These are phyloP conservation scores for Xylariaceae sp. DNA, from an alignment of 2,329 filamentous ascomycete species.

Conservation along the genomic window DNA sequence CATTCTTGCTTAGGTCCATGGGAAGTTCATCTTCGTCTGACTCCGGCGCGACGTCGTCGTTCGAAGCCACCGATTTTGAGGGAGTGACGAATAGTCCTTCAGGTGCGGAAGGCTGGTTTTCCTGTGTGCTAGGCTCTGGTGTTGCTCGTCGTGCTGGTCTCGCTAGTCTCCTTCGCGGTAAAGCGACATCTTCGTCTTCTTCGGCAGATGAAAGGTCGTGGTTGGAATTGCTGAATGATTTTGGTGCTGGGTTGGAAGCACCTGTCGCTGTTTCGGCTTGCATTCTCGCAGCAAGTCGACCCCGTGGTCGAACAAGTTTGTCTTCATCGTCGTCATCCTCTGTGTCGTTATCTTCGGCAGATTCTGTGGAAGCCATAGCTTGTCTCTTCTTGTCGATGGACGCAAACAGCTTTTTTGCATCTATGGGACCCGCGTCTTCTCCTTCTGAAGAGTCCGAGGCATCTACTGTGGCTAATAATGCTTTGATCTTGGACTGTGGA, in stretches of 20 bases:
- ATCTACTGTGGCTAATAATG: constrained; percentile 48
- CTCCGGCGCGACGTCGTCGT: constrained; percentile 29
- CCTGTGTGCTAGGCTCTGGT: constrained; percentile 26
- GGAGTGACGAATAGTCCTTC: constrained; percentile 55
- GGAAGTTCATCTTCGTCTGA: constrained; percentile 45
- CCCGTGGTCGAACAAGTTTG: constrained; percentile 39
- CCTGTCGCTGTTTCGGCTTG: constrained; percentile 17
- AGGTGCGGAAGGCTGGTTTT: constrained; percentile 38
- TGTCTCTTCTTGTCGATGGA: constrained; percentile 16
- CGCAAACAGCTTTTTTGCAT: constrained; percentile 24
- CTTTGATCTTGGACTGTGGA: constrained; percentile 52
- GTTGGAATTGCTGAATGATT: constrained; percentile 4
- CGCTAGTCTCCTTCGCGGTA: constrained; percentile 23
- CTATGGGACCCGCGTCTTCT: constrained; percentile 24
- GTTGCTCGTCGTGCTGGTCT: constrained; percentile 21
- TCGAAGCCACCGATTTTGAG: constrained; percentile 24
- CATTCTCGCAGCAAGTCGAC: constrained; percentile 33
- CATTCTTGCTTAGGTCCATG: constrained; percentile 40
- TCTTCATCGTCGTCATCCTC: constrained; percentile 36
- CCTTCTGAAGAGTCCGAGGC: constrained; percentile 44
- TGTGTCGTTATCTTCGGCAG: constrained; percentile 32
- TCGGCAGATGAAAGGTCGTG: constrained; percentile 9
- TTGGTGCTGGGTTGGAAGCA: constrained; percentile 8
- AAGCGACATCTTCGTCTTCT: constrained; percentile 26
- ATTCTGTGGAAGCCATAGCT: constrained; percentile 12